These are phyloP conservation scores for Suaeda aralocaspica DNA, from an alignment of 148 eudicot species.

Conservation along the genomic window DNA sequence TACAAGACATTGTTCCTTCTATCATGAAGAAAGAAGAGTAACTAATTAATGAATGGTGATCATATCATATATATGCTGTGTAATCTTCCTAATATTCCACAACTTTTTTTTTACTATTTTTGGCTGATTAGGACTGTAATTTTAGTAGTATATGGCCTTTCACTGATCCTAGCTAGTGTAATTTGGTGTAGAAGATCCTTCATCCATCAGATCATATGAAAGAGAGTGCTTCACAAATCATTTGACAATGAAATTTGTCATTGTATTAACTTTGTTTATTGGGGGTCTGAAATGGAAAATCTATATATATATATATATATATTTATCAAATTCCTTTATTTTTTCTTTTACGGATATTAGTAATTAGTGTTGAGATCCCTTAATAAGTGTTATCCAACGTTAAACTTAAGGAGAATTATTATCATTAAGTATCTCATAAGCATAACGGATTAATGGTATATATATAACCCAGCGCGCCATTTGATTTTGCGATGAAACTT, in stretches of 20 bases:
- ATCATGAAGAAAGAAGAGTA: constrained; percentile 24
- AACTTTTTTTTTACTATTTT: neutral
- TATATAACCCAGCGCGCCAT: no score
- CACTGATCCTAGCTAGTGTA: constrained; percentile 26
- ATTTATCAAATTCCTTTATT: neutral
- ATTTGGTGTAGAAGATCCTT: constrained; percentile 19
- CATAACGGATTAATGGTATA: no score
- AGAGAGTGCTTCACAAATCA: neutral
- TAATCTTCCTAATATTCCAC: neutral
- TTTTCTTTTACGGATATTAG: constrained; percentile 14
- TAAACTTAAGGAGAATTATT: no score
- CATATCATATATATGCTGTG: neutral
- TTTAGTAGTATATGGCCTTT: constrained; percentile 6
- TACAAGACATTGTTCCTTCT: constrained; percentile 56
- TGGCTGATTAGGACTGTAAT: constrained; percentile 18
- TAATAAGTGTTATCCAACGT: no score
- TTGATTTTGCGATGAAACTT: no score
- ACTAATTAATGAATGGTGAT: neutral
- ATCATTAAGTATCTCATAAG: no score
- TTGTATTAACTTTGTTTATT: constrained; percentile 5
- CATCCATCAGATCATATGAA: neutral
- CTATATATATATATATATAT: neutral
- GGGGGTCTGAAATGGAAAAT: neutral
- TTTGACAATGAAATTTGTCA: constrained; percentile 3
- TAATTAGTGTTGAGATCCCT: no score